Percentiles rank a stretch among this genome's conserved stretches.
Evolutionary conservation across 2,329 filamentous ascomycete species (phyloP).

Genomic region (Zasmidium citrigriseum): DNA sequence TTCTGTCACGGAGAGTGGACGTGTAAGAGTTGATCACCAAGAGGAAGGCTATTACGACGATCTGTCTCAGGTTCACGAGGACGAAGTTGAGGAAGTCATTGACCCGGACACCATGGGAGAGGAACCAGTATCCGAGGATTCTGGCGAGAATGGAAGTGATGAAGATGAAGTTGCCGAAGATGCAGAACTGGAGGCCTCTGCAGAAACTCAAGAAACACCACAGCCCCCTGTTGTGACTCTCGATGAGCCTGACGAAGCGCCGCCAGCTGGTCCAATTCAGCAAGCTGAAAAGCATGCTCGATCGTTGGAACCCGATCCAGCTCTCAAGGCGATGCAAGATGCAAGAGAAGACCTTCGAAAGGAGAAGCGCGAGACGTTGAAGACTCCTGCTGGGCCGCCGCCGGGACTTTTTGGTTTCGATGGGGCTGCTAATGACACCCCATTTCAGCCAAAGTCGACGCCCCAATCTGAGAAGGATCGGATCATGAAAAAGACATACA

Average conservation of each 20-base stretch:
- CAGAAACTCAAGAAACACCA: neutral
- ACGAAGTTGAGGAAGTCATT: constrained; percentile 24
- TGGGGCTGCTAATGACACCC: constrained; percentile 15
- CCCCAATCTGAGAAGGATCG: constrained; percentile 32
- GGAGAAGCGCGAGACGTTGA: neutral
- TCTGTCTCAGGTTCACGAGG: constrained; percentile 12
- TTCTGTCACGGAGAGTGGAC: neutral
- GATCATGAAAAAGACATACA: constrained; percentile 32
- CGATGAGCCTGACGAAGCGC: neutral
- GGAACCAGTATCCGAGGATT: constrained; percentile 9
- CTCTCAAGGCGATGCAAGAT: neutral
- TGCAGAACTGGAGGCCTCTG: neutral
- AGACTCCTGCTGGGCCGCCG: constrained; percentile 15
- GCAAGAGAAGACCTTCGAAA: neutral
- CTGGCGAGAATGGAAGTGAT: constrained; percentile 11
- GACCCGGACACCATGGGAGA: constrained; percentile 20
- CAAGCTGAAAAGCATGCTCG: neutral
- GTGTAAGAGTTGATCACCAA: constrained; percentile 1
- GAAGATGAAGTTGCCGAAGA: constrained; percentile 5
- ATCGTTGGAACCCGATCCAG: neutral
- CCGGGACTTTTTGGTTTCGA: constrained; percentile 18
- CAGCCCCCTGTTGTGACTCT: neutral
- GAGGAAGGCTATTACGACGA: constrained; percentile 20
- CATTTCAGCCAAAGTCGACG: constrained; percentile 14
- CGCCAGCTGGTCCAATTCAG: neutral